Percentiles rank a stretch among this genome's conserved stretches.
Conservation (phyloP, 2,329 filamentous ascomycete species). For the Phaeophleospora eucalypticola region DNA sequence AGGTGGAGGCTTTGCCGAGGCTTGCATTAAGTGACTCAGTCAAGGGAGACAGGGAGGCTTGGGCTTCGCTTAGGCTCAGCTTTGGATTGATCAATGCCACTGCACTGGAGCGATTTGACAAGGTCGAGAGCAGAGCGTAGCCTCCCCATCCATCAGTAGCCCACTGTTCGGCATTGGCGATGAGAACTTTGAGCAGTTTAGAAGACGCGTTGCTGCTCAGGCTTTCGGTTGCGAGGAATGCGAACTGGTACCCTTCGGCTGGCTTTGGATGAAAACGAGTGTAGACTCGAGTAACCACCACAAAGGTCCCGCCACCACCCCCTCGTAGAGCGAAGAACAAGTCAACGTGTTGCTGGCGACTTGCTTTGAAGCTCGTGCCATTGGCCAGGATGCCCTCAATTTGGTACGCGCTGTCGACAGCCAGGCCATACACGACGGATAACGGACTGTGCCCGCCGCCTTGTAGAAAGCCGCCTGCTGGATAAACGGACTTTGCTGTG, state of each 20-base stretch:
- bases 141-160: conserved; percentile 12
- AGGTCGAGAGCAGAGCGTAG: too few relatives aligned
- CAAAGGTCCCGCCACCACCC: conserved; percentile 44
- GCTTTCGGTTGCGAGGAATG: background rate
- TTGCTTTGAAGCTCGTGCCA: conserved; percentile 37
- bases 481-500: conserved; percentile 21
- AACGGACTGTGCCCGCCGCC: conserved; percentile 24
- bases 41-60: too few relatives aligned
- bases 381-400: conserved; percentile 35
- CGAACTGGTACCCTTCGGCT: conserved; percentile 4
- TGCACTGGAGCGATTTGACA: too few relatives aligned
- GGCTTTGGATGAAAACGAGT: conserved; percentile 1
- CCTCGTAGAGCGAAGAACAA: conserved; percentile 47
- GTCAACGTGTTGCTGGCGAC: conserved; percentile 42
- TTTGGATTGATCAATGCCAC: too few relatives aligned
- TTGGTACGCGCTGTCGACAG: conserved; percentile 25
- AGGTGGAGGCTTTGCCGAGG: too few relatives aligned
- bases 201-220: conserved; percentile 1
- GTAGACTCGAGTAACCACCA: too few relatives aligned
- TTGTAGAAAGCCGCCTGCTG: conserved; percentile 19
- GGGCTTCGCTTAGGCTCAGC: too few relatives aligned
- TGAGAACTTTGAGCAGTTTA: conserved; percentile 6
- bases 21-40: too few relatives aligned
- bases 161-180: conserved; percentile 9
- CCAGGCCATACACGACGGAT: conserved; percentile 19